Evolutionary conservation across 1,284 basidiomycete species (phyloP).

Genomic region (Cutaneotrichosporon mucoides): DNA sequence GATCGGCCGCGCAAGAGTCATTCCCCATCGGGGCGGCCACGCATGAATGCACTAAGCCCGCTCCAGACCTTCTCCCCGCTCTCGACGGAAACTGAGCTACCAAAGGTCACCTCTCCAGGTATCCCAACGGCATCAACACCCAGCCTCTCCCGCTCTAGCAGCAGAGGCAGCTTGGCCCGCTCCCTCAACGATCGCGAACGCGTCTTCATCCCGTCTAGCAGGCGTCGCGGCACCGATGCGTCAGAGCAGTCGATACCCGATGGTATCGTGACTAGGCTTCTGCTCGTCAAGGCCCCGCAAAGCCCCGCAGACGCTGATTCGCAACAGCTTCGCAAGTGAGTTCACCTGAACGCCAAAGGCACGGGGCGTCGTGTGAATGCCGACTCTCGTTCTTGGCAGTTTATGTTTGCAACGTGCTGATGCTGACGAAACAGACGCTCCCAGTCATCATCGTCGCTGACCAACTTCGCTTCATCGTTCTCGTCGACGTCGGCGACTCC

Average conservation of each 20-base stretch:
- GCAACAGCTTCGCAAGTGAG: background rate
- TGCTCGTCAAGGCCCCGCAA: slow-evolving; percentile 45
- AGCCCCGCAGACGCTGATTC: slow-evolving; percentile 10
- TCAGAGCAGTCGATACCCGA: background rate
- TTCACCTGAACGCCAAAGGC: background rate
- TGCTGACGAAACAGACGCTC: slow-evolving; percentile 23
- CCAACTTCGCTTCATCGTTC: slow-evolving; percentile 22
- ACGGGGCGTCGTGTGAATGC: too few species aligned
- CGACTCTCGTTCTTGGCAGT: too few species aligned
- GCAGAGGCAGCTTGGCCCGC: slow-evolving; percentile 2
- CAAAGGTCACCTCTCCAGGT: background rate
- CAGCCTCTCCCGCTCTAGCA: background rate
- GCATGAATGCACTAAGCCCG: slow-evolving; percentile 41
- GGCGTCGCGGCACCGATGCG: slow-evolving; percentile 1
- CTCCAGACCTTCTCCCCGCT: slow-evolving; percentile 46
- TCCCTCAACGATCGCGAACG: slow-evolving; percentile 16
- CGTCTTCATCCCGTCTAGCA: background rate
- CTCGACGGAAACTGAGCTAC: background rate
- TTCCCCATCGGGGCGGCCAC: slow-evolving; percentile 52
- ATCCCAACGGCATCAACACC: background rate
- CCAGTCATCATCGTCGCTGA: slow-evolving; percentile 32
- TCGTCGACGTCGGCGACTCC: slow-evolving; percentile 21
- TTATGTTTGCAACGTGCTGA: too few species aligned
- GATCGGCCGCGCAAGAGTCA: slow-evolving; percentile 50
- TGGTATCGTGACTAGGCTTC: slow-evolving; percentile 32